These are phyloP conservation scores for Hymenoscyphus fraxineus DNA, from an alignment of 2,329 filamentous ascomycete species.

Conservation along the genomic window DNA sequence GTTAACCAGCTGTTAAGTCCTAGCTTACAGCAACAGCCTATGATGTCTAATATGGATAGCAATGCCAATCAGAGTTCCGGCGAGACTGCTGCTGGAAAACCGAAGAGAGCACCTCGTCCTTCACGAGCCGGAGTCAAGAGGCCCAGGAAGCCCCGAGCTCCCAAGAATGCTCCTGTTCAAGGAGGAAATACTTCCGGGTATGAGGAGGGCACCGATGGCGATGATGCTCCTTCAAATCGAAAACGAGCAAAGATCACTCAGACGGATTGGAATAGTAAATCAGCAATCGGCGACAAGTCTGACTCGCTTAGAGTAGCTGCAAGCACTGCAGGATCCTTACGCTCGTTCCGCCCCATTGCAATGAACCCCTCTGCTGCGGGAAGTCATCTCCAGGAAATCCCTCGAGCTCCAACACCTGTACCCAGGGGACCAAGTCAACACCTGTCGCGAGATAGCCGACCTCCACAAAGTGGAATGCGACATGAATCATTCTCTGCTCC, in stretches of 20 bases:
- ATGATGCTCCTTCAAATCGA: constrained; percentile 43
- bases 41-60: constrained; percentile 20
- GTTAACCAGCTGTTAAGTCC: constrained; percentile 39
- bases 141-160: constrained; percentile 23
- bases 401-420: constrained; percentile 73
- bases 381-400: constrained; percentile 65
- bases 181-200: constrained; percentile 69
- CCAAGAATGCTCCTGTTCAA: constrained; percentile 30
- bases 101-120: constrained; percentile 28
- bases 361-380: constrained; percentile 44
- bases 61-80: constrained; percentile 16
- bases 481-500: constrained; percentile 58
- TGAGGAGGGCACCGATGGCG: constrained; percentile 54
- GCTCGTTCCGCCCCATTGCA: constrained; percentile 73
- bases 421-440: constrained; percentile 45
- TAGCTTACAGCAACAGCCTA: constrained; percentile 25
- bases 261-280: constrained; percentile 67
- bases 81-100: constrained; percentile 15
- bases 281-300: constrained; percentile 66
- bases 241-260: constrained; percentile 79
- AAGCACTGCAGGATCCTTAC: constrained; percentile 82
- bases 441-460: constrained; percentile 21
- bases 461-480: constrained; percentile 50
- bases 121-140: constrained; percentile 31
- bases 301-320: constrained; percentile 87